Conservation (phyloP, 345 rosid species). For the Eucalyptus victrix region DNA sequence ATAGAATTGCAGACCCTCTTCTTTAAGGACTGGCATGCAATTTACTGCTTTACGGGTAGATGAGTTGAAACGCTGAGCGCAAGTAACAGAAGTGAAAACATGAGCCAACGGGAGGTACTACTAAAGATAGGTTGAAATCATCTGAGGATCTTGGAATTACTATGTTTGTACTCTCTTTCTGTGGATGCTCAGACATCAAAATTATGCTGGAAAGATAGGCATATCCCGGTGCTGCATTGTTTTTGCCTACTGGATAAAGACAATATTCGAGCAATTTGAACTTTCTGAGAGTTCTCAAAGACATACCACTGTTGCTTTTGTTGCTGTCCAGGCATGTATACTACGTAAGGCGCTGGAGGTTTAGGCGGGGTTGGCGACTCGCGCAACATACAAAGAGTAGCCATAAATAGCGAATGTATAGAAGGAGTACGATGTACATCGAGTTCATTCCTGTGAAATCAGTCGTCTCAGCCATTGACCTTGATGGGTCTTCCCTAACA, state of each 20-base stretch:
- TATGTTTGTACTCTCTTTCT: not conserved
- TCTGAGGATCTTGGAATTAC: not conserved
- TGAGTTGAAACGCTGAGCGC: not conserved
- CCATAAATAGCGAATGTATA: not conserved
- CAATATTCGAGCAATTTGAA: not conserved
- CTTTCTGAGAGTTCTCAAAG: not conserved
- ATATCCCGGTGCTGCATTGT: not conserved
- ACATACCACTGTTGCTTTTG: not conserved
- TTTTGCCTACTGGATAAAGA: not conserved
- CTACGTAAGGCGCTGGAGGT: not conserved
- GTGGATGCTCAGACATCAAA: not conserved
- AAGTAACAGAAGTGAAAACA: not conserved
- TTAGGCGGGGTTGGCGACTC: not conserved
- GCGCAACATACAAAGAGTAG: not conserved
- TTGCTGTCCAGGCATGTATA: not conserved
- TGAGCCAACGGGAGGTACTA: not conserved
- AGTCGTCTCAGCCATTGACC: not conserved
- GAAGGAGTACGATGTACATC: not conserved
- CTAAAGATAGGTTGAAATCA: not conserved
- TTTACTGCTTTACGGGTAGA: not conserved
- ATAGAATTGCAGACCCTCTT: not conserved
- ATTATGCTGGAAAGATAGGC: not conserved
- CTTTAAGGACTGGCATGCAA: not conserved
- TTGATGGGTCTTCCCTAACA: not conserved
- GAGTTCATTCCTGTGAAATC: not conserved